These are phyloP conservation scores for Phialocephala sp. DNA, from an alignment of 2,329 filamentous ascomycete genomes.

Conservation along the genomic window DNA sequence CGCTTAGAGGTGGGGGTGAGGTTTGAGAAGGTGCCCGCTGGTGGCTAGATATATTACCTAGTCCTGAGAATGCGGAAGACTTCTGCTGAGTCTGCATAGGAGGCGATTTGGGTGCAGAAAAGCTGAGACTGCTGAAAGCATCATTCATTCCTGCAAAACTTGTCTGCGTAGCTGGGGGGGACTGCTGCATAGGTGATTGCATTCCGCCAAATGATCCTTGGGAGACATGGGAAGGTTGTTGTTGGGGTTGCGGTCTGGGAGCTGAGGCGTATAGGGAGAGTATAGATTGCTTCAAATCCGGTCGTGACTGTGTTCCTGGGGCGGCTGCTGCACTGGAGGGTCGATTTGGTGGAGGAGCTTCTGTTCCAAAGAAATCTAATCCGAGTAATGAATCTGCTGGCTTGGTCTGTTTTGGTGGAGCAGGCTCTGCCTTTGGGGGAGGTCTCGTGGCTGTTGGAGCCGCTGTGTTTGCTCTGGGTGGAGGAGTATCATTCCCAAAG, in stretches of 20 bases:
- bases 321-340: slow-evolving; percentile 81
- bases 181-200: slow-evolving; percentile 61
- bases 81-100: slow-evolving; percentile 48
- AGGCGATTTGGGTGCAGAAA: slow-evolving; percentile 55
- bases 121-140: slow-evolving; percentile 76
- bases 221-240: slow-evolving; percentile 57
- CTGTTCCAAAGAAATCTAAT: slow-evolving; percentile 86
- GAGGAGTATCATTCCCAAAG: slow-evolving; percentile 76
- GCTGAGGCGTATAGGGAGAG: slow-evolving; percentile 89
- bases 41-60: slow-evolving; percentile 51
- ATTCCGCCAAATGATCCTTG: slow-evolving; percentile 72
- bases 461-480: slow-evolving; percentile 74
- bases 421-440: slow-evolving; percentile 66
- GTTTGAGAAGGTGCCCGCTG: slow-evolving; percentile 44
- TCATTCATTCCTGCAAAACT: slow-evolving; percentile 68
- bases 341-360: slow-evolving; percentile 72
- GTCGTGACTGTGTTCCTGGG: slow-evolving; percentile 72
- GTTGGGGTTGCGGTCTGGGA: slow-evolving; percentile 72
- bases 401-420: slow-evolving; percentile 72
- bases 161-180: slow-evolving; percentile 42
- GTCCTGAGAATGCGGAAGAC: slow-evolving; percentile 54
- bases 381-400: slow-evolving; percentile 86
- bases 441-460: slow-evolving; percentile 59
- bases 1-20: slow-evolving; percentile 3
- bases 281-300: slow-evolving; percentile 96